phyloP scores from a whole-genome alignment of 495 filamentous ascomycete species.

The Podospora comata region DNA sequence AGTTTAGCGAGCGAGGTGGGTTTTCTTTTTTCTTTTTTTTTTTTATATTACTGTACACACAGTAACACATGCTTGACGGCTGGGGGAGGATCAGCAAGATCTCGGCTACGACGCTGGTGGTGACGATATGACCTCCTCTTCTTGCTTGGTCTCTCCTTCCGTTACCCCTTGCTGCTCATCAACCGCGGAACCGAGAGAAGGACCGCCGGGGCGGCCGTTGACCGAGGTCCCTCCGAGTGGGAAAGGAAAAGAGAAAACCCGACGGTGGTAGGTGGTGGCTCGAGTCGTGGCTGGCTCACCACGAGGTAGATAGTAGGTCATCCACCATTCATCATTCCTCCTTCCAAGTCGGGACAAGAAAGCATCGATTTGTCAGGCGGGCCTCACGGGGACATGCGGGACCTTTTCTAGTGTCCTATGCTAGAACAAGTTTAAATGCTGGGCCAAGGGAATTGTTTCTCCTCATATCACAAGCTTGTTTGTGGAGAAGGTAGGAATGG shows the following conservation, averaged over 20 bases:
- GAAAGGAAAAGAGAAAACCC: not conserved
- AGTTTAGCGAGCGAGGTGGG: not conserved
- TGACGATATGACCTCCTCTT: not conserved
- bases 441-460: not conserved
- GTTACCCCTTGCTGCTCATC: not conserved
- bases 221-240: slow-evolving; percentile 4
- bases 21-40: not conserved
- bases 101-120: slow-evolving; percentile 3
- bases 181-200: not conserved
- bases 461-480: too few relatives aligned
- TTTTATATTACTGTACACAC: not conserved
- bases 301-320: too few relatives aligned
- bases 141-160: not conserved
- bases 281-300: too few relatives aligned
- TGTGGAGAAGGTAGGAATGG: not conserved
- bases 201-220: not conserved
- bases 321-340: not conserved
- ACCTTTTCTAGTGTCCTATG: not conserved
- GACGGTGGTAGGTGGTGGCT: not conserved
- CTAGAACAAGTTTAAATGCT: not conserved
- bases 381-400: not conserved
- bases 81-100: slow-evolving; percentile 3
- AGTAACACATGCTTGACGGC: not conserved
- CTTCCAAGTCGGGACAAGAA: slow-evolving; percentile 3
- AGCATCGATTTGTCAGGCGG: too few relatives aligned